phyloP scores from a whole-genome alignment of 352 stramenopile genomes.

The Phytopythium kandeliae region DNA sequence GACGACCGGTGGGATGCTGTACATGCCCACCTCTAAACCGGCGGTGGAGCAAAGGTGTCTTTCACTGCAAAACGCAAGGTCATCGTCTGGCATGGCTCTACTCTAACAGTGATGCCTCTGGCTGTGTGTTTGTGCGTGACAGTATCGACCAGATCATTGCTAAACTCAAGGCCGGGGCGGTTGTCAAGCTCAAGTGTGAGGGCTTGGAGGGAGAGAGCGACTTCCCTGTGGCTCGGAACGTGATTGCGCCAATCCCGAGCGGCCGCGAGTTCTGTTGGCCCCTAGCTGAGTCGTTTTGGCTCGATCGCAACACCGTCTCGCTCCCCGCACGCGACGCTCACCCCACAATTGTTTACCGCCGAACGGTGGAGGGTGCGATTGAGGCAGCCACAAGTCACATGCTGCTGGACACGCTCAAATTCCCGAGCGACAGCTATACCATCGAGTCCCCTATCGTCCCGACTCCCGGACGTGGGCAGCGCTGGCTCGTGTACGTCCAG shows the following conservation, averaged over 20 bases:
- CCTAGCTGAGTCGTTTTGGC: slow-evolving; percentile 79
- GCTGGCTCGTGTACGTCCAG: slow-evolving; percentile 80
- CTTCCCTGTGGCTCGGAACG: slow-evolving; percentile 50
- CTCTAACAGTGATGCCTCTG: neutral
- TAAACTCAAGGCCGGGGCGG: slow-evolving; percentile 75
- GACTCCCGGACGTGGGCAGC: slow-evolving; percentile 58
- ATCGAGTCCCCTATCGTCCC: slow-evolving; percentile 57
- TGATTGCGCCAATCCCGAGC: slow-evolving; percentile 60
- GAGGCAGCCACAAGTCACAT: slow-evolving; percentile 84
- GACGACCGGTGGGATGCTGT: slow-evolving; percentile 76
- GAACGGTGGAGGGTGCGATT: slow-evolving; percentile 71
- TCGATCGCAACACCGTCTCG: slow-evolving; percentile 75
- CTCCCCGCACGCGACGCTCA: slow-evolving; percentile 72
- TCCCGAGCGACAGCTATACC: slow-evolving; percentile 72
- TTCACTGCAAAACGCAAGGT: neutral
- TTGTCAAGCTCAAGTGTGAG: slow-evolving; percentile 81
- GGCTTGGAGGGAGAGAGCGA: slow-evolving; percentile 37
- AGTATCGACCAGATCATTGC: slow-evolving; percentile 83
- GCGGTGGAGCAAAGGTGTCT: slow-evolving; percentile 60
- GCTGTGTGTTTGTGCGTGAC: neutral
- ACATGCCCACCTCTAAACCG: slow-evolving; percentile 74
- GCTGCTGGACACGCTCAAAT: slow-evolving; percentile 86
- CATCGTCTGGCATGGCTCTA: neutral
- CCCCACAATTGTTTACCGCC: slow-evolving; percentile 58
- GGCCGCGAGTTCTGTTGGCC: slow-evolving; percentile 84